A percentile compares a stretch with the other conserved stretches of the same genome.
phyloP scores from a whole-genome alignment of 1,284 basidiomycete species.

The Agroathelia rolfsii region DNA sequence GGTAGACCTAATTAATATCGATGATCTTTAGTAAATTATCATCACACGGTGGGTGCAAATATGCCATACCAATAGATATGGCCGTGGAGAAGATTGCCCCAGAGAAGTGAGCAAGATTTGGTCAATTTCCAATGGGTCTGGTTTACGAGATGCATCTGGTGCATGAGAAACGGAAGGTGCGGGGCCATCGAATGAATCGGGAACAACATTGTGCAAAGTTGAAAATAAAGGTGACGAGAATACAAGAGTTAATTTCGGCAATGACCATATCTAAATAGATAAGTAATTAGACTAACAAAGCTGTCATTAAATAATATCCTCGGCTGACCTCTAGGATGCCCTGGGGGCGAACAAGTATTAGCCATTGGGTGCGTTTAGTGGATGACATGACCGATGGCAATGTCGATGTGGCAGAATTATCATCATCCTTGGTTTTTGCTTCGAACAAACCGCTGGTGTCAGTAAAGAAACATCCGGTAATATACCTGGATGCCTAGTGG shows the following conservation, averaged over 20 bases:
- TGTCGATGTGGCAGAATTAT: conserved; percentile 42
- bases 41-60: conserved; percentile 4
- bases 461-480: conserved; percentile 67
- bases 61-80: conserved; percentile 69
- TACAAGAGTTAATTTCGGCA: conserved; percentile 72
- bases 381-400: conserved; percentile 52
- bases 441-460: conserved; percentile 67
- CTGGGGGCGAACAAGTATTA: conserved; percentile 60
- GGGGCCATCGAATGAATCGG: conserved; percentile 51
- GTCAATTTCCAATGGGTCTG: conserved; percentile 64
- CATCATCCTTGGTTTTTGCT: conserved; percentile 30
- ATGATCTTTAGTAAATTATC: conserved; percentile 9
- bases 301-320: conserved; percentile 2
- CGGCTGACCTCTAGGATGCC: conserved; percentile 69
- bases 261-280: conserved; percentile 64
- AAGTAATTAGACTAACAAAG: no score
- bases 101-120: conserved; percentile 59
- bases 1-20: conserved; percentile 52
- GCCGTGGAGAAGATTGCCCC: conserved; percentile 52
- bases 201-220: conserved; percentile 52
- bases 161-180: conserved; percentile 51
- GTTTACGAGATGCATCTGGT: conserved; percentile 61
- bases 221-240: conserved; percentile 56
- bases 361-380: conserved; percentile 54
- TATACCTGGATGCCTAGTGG: conserved; percentile 55